Conservation (phyloP, 352 stramenopile species). For the Globisporangium paroecandrum region DNA sequence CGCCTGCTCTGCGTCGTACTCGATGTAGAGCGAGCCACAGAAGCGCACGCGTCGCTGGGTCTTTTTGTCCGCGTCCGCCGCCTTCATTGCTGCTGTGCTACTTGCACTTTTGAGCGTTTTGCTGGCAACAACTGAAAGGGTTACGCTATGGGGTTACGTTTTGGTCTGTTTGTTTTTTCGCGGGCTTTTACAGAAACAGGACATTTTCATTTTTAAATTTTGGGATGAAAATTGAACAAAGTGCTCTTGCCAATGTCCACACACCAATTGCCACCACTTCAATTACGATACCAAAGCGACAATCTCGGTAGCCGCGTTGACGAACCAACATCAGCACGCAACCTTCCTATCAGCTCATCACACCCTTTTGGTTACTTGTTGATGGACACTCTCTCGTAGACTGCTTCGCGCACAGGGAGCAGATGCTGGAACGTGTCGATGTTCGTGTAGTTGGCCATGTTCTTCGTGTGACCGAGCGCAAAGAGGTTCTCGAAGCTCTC, state of each 20-base stretch:
- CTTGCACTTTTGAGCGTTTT: too few species aligned
- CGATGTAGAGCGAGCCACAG: conserved; percentile 50
- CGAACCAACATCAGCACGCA: too few species aligned
- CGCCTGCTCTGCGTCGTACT: conserved; percentile 46
- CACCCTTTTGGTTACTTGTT: not conserved
- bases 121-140: too few species aligned
- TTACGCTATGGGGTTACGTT: too few species aligned
- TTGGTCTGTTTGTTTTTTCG: too few species aligned
- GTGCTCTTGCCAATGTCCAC: too few species aligned
- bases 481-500: conserved; percentile 70
- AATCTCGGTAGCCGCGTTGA: too few species aligned
- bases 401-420: conserved; percentile 49
- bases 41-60: conserved; percentile 39
- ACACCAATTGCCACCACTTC: too few species aligned
- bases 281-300: not conserved
- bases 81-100: too few species aligned
- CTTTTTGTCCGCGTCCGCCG: not conserved
- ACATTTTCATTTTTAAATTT: too few species aligned
- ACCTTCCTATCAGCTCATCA: not conserved
- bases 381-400: conserved; percentile 58
- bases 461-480: conserved; percentile 56
- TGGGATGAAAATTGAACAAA: too few species aligned
- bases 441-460: conserved; percentile 82
- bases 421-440: conserved; percentile 81
- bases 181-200: too few species aligned